Conservation (phyloP, 208 protist species). For the Wallacemonas collosoma region DNA sequence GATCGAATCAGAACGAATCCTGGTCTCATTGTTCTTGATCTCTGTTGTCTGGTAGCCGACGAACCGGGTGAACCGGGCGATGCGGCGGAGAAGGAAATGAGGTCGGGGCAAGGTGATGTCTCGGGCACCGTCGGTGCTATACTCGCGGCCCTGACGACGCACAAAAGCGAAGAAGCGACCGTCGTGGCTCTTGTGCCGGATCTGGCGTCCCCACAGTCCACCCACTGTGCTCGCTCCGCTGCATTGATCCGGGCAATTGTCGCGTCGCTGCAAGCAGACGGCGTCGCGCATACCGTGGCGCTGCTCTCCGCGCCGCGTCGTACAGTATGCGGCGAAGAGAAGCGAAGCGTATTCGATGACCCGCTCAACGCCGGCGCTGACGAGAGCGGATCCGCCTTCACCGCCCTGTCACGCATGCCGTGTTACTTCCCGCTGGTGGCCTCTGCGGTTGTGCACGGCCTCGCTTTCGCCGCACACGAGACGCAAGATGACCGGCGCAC, state of each 20-base stretch:
- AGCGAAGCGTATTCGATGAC: neutral
- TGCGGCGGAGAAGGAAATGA: too few relatives aligned
- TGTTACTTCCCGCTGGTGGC: neutral
- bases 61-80: neutral
- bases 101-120: neutral
- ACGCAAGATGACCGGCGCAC: neutral
- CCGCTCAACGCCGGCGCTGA: neutral
- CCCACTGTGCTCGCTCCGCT: neutral
- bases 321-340: neutral
- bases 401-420: neutral
- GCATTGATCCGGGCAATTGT: neutral
- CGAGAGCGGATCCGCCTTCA: neutral
- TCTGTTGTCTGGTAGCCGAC: neutral
- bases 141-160: neutral
- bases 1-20: too few relatives aligned
- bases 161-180: neutral
- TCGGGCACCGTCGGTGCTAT: neutral
- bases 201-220: neutral
- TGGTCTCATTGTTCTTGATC: neutral
- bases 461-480: neutral
- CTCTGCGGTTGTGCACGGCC: neutral
- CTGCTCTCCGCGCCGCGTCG: neutral
- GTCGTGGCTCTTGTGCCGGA: neutral
- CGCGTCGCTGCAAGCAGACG: neutral
- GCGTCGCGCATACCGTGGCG: neutral